Conservation (phyloP, 176 grass and related monocot genomes). For the Carex parvula region DNA sequence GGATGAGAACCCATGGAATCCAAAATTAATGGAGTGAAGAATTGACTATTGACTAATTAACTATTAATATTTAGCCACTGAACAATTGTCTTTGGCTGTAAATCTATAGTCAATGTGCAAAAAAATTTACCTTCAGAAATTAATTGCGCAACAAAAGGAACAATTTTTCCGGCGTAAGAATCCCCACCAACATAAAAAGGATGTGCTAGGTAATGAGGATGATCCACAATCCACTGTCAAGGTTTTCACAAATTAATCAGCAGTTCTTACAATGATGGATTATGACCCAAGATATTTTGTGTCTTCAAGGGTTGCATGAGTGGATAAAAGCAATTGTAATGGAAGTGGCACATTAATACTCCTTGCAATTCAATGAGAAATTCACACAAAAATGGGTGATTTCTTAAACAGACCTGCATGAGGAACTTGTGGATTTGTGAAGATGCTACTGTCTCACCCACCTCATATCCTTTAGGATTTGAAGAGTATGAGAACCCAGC, state of each 20-base stretch:
- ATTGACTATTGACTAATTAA: background rate
- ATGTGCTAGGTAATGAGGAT: conserved; percentile 35
- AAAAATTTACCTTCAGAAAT: conserved; percentile 41
- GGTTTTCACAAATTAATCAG: background rate
- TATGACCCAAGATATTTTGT: too few species aligned
- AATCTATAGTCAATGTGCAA: background rate
- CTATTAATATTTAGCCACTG: background rate
- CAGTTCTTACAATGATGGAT: background rate
- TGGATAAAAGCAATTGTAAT: too few species aligned
- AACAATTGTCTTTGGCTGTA: background rate
- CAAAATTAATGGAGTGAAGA: background rate
- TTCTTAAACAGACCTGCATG: conserved; percentile 30
- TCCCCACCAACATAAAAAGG: conserved; percentile 58
- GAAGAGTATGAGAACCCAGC: conserved; percentile 59
- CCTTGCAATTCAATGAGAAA: background rate
- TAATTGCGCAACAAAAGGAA: conserved; percentile 35
- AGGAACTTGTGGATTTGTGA: conserved; percentile 41
- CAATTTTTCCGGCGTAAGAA: conserved; percentile 43
- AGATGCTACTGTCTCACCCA: conserved; percentile 30
- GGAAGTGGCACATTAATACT: too few species aligned
- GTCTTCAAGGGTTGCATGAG: too few species aligned
- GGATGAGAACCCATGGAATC: background rate
- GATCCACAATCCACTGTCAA: conserved; percentile 49
- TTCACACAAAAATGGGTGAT: background rate
- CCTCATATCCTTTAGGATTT: conserved; percentile 46